Base-by-base conservation (phyloP, 2,329 filamentous ascomycete species). In the Neurospora sp. region DNA sequence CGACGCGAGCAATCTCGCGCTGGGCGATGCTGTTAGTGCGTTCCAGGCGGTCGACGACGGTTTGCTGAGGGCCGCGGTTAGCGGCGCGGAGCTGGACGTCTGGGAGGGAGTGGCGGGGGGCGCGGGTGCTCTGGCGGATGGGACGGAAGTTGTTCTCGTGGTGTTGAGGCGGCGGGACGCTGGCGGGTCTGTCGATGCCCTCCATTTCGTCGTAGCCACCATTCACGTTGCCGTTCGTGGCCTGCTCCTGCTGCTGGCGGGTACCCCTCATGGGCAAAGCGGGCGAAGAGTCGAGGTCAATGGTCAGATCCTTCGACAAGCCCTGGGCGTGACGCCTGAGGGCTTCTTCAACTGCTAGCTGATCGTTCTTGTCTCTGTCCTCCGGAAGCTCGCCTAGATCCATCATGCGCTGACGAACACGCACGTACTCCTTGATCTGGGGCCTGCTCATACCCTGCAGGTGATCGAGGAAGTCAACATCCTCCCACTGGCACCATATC, bases 381-480 rank as follows among this genome's bases (percentile, higher is more conserved):
- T 83, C 82, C 0, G 81, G 76, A 0, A 75, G 77, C 76, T 89
- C 88, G 33, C 83, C 85, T 5, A 80, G 78, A 66, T 89, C 86
- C 0, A 88, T 78, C 73, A 89, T 87, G 66, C 79, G 82, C 74
- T 89, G 87, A 4, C 88, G 85, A 46, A 90, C 83, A 19, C 87
- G 86, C 67, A 85, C 86, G 72, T 89, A 90, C 74, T 90, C 87
- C 76, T 89, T 89, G 67, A 90, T 81, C 72, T 90, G 87, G 1
- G 82, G 80, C 10, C 87, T 80, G 4, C 78, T 82, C 0, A 89
- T 78, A 1, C 78, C 74, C n/a, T 80, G 77, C 0, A 90, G 80
- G 67, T 89, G 87, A 1, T 82, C 80, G 33, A 89, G 83, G 33
- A 89, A 85, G 40, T 84, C 82, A 11, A 89, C 85, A 67, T 90